Evolutionary conservation across 148 eudicot species (phyloP).

Genomic region (Dianthus caryophyllus): DNA sequence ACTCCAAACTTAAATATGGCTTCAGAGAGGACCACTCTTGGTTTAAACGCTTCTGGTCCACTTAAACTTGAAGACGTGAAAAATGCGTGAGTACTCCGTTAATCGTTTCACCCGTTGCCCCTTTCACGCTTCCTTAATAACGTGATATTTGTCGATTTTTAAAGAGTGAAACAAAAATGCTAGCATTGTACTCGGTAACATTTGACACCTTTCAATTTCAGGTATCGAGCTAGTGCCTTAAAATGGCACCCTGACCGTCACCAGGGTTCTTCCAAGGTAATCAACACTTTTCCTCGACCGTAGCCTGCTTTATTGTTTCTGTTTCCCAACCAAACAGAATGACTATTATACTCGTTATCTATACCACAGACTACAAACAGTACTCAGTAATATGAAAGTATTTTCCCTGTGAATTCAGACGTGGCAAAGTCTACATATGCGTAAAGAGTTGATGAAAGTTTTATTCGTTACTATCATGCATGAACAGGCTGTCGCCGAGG

Average conservation of each 20-base stretch:
- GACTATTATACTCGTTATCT: no score
- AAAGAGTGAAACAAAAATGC: not conserved
- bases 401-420: no score
- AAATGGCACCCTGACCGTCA: slow-evolving; percentile 99
- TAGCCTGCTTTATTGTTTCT: not conserved
- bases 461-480: not conserved
- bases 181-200: not conserved
- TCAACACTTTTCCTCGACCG: not conserved
- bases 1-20: slow-evolving; percentile 30
- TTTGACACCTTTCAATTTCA: slow-evolving; percentile 28
- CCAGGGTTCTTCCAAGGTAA: slow-evolving; percentile 79
- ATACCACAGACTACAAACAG: no score
- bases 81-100: slow-evolving; percentile 57
- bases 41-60: slow-evolving; percentile 77
- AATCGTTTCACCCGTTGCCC: not conserved
- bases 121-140: not conserved
- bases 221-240: slow-evolving; percentile 82
- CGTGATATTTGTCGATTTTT: not conserved
- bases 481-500: slow-evolving; percentile 74
- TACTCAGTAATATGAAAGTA: no score
- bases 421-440: not conserved
- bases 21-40: slow-evolving; percentile 62
- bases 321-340: not conserved
- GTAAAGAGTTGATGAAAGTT: not conserved
- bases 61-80: slow-evolving; percentile 78